phyloP scores from a whole-genome alignment of 2,329 filamentous ascomycete species.

The Nakataea oryzae region DNA sequence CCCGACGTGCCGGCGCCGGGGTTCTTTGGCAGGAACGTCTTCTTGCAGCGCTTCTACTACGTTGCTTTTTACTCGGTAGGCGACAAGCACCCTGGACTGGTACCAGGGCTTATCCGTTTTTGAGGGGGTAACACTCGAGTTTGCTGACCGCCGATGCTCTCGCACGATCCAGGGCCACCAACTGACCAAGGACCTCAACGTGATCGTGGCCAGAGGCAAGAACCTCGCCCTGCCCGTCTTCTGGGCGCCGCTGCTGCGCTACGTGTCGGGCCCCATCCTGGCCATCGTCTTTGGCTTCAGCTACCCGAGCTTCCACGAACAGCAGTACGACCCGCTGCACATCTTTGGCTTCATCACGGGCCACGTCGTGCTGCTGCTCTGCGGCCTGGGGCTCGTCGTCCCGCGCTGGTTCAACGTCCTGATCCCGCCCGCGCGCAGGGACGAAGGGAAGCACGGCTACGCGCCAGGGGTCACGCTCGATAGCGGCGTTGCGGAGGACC shows the following conservation, averaged over 20 bases:
- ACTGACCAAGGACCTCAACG: slow-evolving; percentile 42
- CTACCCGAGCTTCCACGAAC: slow-evolving; percentile 35
- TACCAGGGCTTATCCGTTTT: too few relatives aligned
- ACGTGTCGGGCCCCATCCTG: slow-evolving; percentile 36
- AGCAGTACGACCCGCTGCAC: slow-evolving; percentile 38
- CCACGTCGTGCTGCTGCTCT: slow-evolving; percentile 32
- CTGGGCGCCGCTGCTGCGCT: slow-evolving; percentile 38
- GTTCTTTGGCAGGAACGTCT: slow-evolving; percentile 27
- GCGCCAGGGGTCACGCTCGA: background rate
- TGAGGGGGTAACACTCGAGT: slow-evolving; percentile 7
- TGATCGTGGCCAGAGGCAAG: slow-evolving; percentile 38
- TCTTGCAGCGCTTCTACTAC: slow-evolving; percentile 36
- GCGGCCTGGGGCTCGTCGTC: slow-evolving; percentile 36
- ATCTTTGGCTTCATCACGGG: slow-evolving; percentile 38
- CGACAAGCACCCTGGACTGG: background rate
- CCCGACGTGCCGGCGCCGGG: slow-evolving; percentile 28
- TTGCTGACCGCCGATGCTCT: background rate
- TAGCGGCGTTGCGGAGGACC: background rate
- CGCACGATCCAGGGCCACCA: slow-evolving; percentile 43
- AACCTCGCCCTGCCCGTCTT: slow-evolving; percentile 46
- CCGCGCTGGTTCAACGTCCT: slow-evolving; percentile 44
- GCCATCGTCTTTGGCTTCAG: slow-evolving; percentile 41
- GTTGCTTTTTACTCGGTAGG: slow-evolving; percentile 46
- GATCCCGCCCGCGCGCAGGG: slow-evolving; percentile 32
- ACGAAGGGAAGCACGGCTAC: slow-evolving; percentile 19